Conservation (phyloP, 495 filamentous ascomycete species). For the Xylaria longipes region DNA sequence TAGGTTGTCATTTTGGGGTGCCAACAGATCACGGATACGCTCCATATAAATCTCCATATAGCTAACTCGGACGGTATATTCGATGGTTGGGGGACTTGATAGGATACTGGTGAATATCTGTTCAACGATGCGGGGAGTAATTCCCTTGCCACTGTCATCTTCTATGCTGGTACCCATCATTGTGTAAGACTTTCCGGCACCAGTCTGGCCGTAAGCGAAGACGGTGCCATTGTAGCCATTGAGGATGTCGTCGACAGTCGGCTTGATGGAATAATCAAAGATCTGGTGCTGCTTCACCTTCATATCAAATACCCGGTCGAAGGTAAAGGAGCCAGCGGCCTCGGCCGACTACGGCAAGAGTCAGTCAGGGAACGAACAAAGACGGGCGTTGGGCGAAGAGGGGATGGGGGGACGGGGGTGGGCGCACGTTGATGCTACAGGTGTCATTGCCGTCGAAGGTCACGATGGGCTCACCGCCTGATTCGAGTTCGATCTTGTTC, state of each 20-base stretch:
- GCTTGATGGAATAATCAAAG: slow-evolving; percentile 95
- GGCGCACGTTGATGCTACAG: slow-evolving; percentile 80
- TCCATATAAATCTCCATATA: slow-evolving; percentile 99
- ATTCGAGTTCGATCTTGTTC: slow-evolving; percentile 88
- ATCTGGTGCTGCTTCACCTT: slow-evolving; percentile 84
- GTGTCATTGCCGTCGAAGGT: slow-evolving; percentile 88
- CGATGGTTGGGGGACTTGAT: slow-evolving; percentile 88
- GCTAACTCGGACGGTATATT: slow-evolving; percentile 95
- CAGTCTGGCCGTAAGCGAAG: slow-evolving; percentile 98
- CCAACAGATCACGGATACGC: slow-evolving; percentile 89
- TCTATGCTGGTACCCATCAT: slow-evolving; percentile 99
- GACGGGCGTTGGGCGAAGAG: slow-evolving; percentile 21
- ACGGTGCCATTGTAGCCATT: slow-evolving; percentile 99
- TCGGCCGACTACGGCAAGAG: slow-evolving; percentile 73
- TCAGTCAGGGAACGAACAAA: slow-evolving; percentile 10
- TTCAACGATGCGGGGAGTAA: slow-evolving; percentile 96
- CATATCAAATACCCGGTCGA: slow-evolving; percentile 97
- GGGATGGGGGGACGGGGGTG: slow-evolving; percentile 24
- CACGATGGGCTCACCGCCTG: slow-evolving; percentile 90
- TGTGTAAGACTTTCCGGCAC: slow-evolving; percentile 97
- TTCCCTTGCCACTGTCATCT: slow-evolving; percentile 84
- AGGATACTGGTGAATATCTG: slow-evolving; percentile 97
- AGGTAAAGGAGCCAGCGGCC: slow-evolving; percentile 85
- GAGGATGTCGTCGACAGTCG: slow-evolving; percentile 96
- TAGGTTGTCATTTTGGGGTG: slow-evolving; percentile 92